Evolutionary conservation across 2,329 filamentous ascomycete genomes (phyloP).

Genomic region (Thelonectria olida): DNA sequence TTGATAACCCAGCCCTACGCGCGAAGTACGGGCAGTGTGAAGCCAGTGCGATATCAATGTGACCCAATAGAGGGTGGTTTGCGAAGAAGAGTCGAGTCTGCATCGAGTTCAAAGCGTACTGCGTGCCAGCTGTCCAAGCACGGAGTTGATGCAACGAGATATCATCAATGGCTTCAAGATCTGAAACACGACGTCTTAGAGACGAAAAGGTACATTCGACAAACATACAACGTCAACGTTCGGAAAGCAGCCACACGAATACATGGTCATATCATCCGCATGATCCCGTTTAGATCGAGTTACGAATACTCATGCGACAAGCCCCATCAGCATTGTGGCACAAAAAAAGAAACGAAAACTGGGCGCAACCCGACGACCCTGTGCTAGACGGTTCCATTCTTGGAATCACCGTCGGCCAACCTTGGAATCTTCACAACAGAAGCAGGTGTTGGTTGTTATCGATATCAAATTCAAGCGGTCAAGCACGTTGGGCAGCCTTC

Average conservation of each 20-base stretch:
- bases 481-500: constrained; percentile 26
- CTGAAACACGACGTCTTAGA: constrained; percentile 28
- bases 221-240: constrained; percentile 29
- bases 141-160: constrained; percentile 17
- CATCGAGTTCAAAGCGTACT: constrained; percentile 11
- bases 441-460: constrained; percentile 8
- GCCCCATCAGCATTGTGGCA: constrained; percentile 18
- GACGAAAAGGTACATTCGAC: constrained; percentile 31
- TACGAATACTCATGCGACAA: constrained; percentile 22
- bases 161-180: constrained; percentile 11
- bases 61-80: constrained; percentile 35
- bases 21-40: constrained; percentile 25
- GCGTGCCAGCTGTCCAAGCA: constrained; percentile 14
- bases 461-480: constrained; percentile 28
- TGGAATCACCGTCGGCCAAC: constrained; percentile 15
- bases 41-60: constrained; percentile 35
- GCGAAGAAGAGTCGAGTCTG: constrained; percentile 28
- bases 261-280: constrained; percentile 34
- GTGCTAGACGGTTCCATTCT: constrained; percentile 17
- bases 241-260: constrained; percentile 22
- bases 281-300: constrained; percentile 34
- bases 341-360: constrained; percentile 10
- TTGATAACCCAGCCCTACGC: constrained; percentile 18
- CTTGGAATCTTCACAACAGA: constrained; percentile 8
- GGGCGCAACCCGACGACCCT: constrained; percentile 3